Evolutionary conservation across 2,329 filamentous ascomycete species (phyloP), one percentile per base, ranked within the genome.

Genomic region (Phaeophleospora eucalypticola): DNA sequence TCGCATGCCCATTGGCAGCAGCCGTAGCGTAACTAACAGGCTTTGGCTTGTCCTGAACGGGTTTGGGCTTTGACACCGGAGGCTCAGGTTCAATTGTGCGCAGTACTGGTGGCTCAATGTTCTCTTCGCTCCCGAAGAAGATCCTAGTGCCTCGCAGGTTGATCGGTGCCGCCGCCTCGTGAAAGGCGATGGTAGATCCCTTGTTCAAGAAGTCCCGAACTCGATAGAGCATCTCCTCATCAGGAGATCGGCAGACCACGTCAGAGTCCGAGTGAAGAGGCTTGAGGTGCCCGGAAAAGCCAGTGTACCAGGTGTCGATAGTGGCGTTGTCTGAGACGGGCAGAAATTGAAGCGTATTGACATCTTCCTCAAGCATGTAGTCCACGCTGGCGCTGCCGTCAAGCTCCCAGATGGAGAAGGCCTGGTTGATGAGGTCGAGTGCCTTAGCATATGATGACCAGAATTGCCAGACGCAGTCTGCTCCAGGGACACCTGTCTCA

Each of bases 341-440:
- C 53, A 75, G 72, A 61, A 87, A 87, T 1, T 79, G 82, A 51
- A 86, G 70, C 2, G 79, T 84, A 44, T 82, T 78, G 46, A 79
- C 77, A 60, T 87, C 84, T 62, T 87, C 84, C 51, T 83, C 79
- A 3, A 87, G 71, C 58, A 87, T 71, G 61, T 87, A 86, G 10
- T 74, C 69, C 20, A 83, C 67, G 33, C 74, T 68, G 2, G 76
- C 73, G 21, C 53, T 40, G 16, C 52, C 53, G 14, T 64, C 61
- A 20, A 86, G 70, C 35, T 76, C 70, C 39, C 73, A 69, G 21
- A 80, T 73, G 16, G 81, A 75, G 54, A 85, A 86, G 15, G 76
- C 57, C 39, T 58, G 75, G 7, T 75, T 75, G 20, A 86, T 66
- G 10, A 80, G 68, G 33, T 80, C 83, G 41, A 86, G 64, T 0